Evolutionary conservation across 768 basidiomycete species (phyloP), one percentile per base, ranked within the genome.

Genomic region (Cubamyces sp.): DNA sequence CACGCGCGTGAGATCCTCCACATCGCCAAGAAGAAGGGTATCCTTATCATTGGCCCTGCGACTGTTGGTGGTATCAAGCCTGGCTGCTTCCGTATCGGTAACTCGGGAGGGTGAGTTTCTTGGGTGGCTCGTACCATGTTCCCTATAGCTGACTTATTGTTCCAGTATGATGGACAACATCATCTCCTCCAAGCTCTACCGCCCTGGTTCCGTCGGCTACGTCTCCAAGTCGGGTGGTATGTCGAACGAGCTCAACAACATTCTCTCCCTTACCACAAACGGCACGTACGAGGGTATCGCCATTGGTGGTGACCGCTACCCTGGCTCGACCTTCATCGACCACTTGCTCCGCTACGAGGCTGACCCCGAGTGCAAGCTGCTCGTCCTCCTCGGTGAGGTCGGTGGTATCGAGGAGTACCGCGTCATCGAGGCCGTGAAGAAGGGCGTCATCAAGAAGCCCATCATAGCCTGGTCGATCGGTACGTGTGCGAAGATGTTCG

Each of bases 231-330:
- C 96, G 8, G 96, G 96, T 69, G 96, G 96, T 77, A 99, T 99
- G 96, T 98, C 96, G 71, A 98, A 98, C 82, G 96, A 99, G 78
- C 82, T 99, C 71, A 98, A 99, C 90, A 99, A 98, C 83, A 99
- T 99, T 75, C 88, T 99, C 65, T 95, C 94, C 21, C 85, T 96
- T 74, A 84, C 84, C 71, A 98, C 96, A 73, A 96, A 99, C 80
- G 97, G 97, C 69, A 96, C 95, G 65, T 99, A 98, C 80, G 97
- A 99, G 83, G 97, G 97, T 83, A 96, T 99, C 74, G 97, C 96
- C 75, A 99, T 99, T 69, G 97, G 97, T 74, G 97, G 97, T 79
- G 97, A 99, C 76, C 92, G 97, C 61, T 98, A 98, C 82, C 97
- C 96, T 40, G 96, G 96, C 54, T 90, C 94, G 42, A 97, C 96